Percentiles rank a stretch among this genome's conserved stretches.
These are phyloP conservation scores for Ustilago xerochloae DNA, from an alignment of 1,284 basidiomycete genomes.

Conservation along the genomic window DNA sequence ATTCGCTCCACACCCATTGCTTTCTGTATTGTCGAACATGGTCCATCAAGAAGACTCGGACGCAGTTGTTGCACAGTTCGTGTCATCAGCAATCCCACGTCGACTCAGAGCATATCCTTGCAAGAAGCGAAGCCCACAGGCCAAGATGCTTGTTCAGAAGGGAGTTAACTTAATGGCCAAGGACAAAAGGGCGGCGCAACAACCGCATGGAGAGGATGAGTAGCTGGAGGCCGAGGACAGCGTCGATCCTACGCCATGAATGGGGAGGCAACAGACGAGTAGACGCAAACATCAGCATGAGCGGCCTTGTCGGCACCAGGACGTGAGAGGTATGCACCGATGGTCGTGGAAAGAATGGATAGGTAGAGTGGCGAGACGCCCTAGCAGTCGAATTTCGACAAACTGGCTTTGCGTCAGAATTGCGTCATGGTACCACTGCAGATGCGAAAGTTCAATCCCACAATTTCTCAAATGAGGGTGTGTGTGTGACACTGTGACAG, in stretches of 20 bases:
- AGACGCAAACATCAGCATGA: not conserved
- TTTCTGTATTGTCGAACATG: too few relatives aligned
- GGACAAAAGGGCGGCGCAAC: slow-evolving; percentile 1
- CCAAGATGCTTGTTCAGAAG: too few relatives aligned
- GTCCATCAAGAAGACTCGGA: too few relatives aligned
- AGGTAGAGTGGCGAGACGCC: slow-evolving; percentile 5
- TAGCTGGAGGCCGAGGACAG: not conserved
- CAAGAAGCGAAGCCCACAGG: too few relatives aligned
- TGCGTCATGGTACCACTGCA: slow-evolving; percentile 5
- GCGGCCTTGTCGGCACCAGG: slow-evolving; percentile 15
- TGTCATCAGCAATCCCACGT: too few relatives aligned
- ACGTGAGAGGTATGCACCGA: slow-evolving; percentile 17
- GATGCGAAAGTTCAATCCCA: too few relatives aligned
- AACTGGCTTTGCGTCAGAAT: not conserved
- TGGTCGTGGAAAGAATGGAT: slow-evolving; percentile 21
- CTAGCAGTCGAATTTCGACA: not conserved
- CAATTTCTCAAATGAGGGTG: not conserved
- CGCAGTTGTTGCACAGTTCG: too few relatives aligned
- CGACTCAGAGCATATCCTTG: too few relatives aligned
- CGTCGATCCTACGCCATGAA: too few relatives aligned
- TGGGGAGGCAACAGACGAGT: not conserved
- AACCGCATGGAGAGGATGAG: not conserved
- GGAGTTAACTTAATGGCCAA: too few relatives aligned
- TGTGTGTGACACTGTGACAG: too few relatives aligned
- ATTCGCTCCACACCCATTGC: not conserved